Evolutionary conservation across 331 rosid species (phyloP).

Genomic region (Quercus tomentella): DNA sequence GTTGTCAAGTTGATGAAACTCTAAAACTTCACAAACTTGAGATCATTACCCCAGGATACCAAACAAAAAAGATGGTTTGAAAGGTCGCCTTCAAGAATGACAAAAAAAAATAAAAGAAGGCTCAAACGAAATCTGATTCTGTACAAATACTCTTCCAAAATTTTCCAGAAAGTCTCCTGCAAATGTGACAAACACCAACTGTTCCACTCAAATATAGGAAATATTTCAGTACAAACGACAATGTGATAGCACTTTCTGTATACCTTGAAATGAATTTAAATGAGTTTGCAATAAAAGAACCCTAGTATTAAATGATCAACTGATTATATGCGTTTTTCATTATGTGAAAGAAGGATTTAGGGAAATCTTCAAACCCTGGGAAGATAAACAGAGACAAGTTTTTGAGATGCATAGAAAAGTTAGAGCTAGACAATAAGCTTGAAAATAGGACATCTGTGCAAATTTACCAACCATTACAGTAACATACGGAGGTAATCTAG

Average conservation of each 20-base stretch:
- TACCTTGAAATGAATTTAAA: background rate
- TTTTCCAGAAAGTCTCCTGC: conserved; percentile 36
- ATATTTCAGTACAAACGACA: background rate
- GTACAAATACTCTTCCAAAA: conserved; percentile 56
- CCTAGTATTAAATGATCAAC: background rate
- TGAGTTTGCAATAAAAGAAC: background rate
- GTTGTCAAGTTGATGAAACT: conserved; percentile 22
- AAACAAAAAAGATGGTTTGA: conserved; percentile 35
- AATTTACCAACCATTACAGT: background rate
- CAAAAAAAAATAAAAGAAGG: conserved; percentile 40
- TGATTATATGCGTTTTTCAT: background rate
- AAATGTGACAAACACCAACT: conserved; percentile 41
- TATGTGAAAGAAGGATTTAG: background rate
- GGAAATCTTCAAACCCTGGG: background rate
- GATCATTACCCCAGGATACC: conserved; percentile 42
- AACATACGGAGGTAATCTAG: background rate
- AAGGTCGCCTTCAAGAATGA: conserved; percentile 50
- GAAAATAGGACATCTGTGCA: background rate
- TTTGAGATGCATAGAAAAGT: background rate
- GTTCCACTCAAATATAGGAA: conserved; percentile 26
- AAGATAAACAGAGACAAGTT: background rate
- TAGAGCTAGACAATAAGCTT: background rate
- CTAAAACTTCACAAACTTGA: conserved; percentile 26
- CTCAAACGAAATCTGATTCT: conserved; percentile 50
- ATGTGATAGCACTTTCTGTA: background rate